Conservation (phyloP, 805 yeast species). For the Yarrowia sp. region DNA sequence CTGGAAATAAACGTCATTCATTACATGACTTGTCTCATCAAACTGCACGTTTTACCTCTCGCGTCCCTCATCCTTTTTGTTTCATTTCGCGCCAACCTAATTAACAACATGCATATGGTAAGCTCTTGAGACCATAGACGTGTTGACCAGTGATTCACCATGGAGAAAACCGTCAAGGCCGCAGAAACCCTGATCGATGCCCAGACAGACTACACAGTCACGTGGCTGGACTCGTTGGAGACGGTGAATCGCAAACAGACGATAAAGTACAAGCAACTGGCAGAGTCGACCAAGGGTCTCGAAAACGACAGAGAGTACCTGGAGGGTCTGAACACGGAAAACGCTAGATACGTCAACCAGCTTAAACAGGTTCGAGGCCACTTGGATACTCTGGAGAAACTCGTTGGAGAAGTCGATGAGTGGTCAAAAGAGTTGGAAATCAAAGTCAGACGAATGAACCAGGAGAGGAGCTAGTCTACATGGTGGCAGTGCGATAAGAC, state of each 20-base stretch:
- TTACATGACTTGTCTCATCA: too few relatives aligned
- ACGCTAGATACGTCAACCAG: conserved; percentile 26
- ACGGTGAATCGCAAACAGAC: conserved; percentile 32
- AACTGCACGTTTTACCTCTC: too few relatives aligned
- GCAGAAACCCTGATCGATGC: conserved; percentile 31
- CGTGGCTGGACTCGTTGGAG: conserved; percentile 31
- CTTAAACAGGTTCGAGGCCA: conserved; percentile 30
- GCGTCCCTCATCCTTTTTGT: background rate
- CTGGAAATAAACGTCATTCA: too few relatives aligned
- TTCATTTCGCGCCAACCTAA: background rate
- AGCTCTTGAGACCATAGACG: background rate
- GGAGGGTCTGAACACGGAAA: conserved; percentile 26
- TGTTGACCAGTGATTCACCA: background rate
- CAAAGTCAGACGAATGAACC: conserved; percentile 35
- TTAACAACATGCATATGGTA: background rate
- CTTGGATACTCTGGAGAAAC: conserved; percentile 40
- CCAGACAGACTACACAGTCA: conserved; percentile 30
- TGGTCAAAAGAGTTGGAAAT: conserved; percentile 57
- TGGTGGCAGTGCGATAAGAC: background rate
- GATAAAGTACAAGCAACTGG: conserved; percentile 30
- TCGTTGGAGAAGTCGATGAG: conserved; percentile 57
- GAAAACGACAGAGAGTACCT: conserved; percentile 28
- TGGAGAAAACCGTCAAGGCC: conserved; percentile 28
- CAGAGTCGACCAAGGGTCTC: conserved; percentile 30
- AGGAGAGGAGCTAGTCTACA: background rate